Conservation (phyloP, 345 rosid genomes). For the Salix brachista region DNA sequence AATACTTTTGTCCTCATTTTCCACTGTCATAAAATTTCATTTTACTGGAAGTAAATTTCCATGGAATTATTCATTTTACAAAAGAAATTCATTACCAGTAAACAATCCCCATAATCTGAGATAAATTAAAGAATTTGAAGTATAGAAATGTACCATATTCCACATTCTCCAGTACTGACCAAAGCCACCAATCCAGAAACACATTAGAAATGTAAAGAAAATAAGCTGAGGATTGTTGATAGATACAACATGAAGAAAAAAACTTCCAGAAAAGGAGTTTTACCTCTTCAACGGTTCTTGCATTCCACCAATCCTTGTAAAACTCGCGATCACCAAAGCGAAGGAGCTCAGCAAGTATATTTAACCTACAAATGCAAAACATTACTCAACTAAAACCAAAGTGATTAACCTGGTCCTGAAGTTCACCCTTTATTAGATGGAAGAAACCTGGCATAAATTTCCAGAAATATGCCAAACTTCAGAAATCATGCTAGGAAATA, state of each 20-base stretch:
- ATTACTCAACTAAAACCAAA: too few species aligned
- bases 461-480: too few species aligned
- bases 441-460: too few species aligned
- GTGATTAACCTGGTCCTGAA: too few species aligned
- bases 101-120: too few species aligned
- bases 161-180: conserved; percentile 98
- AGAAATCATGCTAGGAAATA: too few species aligned
- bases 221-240: conserved; percentile 11
- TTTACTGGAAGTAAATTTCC: too few species aligned
- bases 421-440: too few species aligned
- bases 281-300: conserved; percentile 92
- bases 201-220: background rate
- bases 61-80: too few species aligned
- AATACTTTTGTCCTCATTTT: too few species aligned
- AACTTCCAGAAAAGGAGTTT: conserved; percentile 8
- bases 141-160: conserved; percentile 83
- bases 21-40: too few species aligned
- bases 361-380: conserved; percentile 54
- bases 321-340: conserved; percentile 97
- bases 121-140: background rate
- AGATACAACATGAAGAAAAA: conserved; percentile 16
- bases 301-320: conserved; percentile 99
- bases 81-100: too few species aligned
- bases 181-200: conserved; percentile 25
- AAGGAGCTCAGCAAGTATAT: conserved; percentile 93